phyloP scores from a whole-genome alignment of 306 rosid species.

The Cucumis sativus region DNA sequence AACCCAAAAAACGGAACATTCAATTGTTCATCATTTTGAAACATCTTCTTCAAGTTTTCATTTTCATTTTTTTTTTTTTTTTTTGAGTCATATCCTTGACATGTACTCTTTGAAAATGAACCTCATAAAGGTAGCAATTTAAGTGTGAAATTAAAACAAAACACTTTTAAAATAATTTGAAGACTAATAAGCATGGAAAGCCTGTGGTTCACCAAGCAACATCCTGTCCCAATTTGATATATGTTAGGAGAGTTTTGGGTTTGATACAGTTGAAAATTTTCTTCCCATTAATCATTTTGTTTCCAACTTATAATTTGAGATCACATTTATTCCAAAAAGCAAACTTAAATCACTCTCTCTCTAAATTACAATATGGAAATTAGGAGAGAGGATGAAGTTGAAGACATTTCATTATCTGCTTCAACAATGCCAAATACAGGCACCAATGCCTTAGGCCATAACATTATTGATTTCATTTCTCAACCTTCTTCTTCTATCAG shows the following conservation, averaged over 20 bases:
- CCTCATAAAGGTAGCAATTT: conserved; percentile 23
- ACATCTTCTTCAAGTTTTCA: too few species aligned
- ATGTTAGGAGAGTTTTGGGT: conserved; percentile 32
- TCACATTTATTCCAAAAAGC: neutral
- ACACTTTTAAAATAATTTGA: neutral
- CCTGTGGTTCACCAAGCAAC: conserved; percentile 55
- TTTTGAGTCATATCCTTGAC: conserved; percentile 44
- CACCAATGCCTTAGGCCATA: conserved; percentile 46
- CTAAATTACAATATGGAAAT: conserved; percentile 40
- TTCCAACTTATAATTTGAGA: conserved; percentile 2
- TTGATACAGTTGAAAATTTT: conserved; percentile 26
- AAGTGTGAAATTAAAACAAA: conserved; percentile 17
- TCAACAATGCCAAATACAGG: conserved; percentile 49
- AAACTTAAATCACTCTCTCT: neutral
- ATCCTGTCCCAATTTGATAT: conserved; percentile 22
- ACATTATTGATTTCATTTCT: conserved; percentile 49
- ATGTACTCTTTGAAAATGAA: conserved; percentile 14
- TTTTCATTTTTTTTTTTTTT: neutral
- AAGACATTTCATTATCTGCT: conserved; percentile 42
- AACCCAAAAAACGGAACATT: too few species aligned
- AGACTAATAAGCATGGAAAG: conserved; percentile 39
- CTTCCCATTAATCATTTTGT: neutral
- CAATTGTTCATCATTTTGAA: too few species aligned
- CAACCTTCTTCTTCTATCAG: conserved; percentile 35
- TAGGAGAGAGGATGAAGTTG: conserved; percentile 49